These are phyloP conservation scores for Ramalina peruviana DNA, from an alignment of 495 filamentous ascomycete genomes.

Conservation along the genomic window DNA sequence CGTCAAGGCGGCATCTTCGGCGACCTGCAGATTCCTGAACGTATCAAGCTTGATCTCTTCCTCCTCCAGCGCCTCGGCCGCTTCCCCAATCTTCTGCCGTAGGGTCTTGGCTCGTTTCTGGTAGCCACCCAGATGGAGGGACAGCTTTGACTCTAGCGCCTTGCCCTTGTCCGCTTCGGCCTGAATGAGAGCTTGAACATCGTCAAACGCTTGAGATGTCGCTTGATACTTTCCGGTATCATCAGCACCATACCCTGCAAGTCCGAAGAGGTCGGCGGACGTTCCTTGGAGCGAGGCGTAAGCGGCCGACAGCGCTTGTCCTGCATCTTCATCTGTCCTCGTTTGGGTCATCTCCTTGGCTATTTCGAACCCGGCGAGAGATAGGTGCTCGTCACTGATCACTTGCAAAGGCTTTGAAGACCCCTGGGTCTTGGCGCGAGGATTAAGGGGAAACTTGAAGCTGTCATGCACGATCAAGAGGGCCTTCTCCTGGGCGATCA, in stretches of 20 bases:
- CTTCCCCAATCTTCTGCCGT: slow-evolving; percentile 67
- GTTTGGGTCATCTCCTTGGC: slow-evolving; percentile 48
- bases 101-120: slow-evolving; percentile 72
- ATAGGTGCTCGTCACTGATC: slow-evolving; percentile 57
- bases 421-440: slow-evolving; percentile 46
- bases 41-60: slow-evolving; percentile 55
- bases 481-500: slow-evolving; percentile 64
- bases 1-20: slow-evolving; percentile 61
- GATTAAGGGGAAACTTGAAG: slow-evolving; percentile 49
- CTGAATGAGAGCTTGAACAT: slow-evolving; percentile 54
- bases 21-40: slow-evolving; percentile 62
- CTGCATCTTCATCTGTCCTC: slow-evolving; percentile 28
- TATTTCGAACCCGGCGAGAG: slow-evolving; percentile 63
- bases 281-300: slow-evolving; percentile 50
- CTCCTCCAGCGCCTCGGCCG: slow-evolving; percentile 60
- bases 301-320: slow-evolving; percentile 45
- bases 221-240: slow-evolving; percentile 47
- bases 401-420: slow-evolving; percentile 43
- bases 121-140: slow-evolving; percentile 77
- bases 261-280: slow-evolving; percentile 50
- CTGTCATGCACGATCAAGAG: slow-evolving; percentile 72
- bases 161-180: slow-evolving; percentile 63
- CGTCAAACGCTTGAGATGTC: slow-evolving; percentile 52
- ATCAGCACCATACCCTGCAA: slow-evolving; percentile 63
- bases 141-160: slow-evolving; percentile 89